Evolutionary conservation across 2,329 filamentous ascomycete species (phyloP), one percentile per base, ranked within the genome.

Genomic region (Sordariomycetes sp.): DNA sequence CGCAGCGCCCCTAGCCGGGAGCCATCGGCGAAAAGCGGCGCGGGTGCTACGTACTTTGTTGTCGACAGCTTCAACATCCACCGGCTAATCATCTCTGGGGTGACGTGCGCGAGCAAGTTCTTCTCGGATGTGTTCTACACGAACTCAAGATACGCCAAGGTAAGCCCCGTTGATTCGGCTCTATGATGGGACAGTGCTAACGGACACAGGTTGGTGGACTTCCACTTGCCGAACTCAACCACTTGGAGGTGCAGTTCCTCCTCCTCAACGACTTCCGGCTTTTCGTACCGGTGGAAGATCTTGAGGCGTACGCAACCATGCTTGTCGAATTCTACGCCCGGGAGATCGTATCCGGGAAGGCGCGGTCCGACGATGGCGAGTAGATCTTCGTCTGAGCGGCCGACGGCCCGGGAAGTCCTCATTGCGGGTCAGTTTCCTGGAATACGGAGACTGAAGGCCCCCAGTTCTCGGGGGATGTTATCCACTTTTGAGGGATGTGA

Each of bases 31-130:
- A 50, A n/a, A 20, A 24, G 4, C 2, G 2, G n/a, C 6, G 46
- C 46, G 1, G 51, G 51, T 62, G 7, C 64, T 71, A 82, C 80
- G 10, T 84, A 82, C 60, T 97, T 99, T 69, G 93, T 97, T 48
- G 94, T 97, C 12, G 94, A 99, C 74, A 97, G 94, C 74, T 99
- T 94, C 76, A 99, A 99, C 73, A 97, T 99, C 62, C 94, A 99
- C 70, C 86, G 94, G 58, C 78, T 99, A 58, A 92, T 97, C 58
- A 99, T 99, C 69, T 90, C 94, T 2, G 94, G 93, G 40, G 94
- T 99, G 52, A 99, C 94, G 3, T 97, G 94, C 72, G 92, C 94
- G 5, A 97, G 93, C 82, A 99, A 99, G 73, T 99, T 97, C 79
- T 99, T 99, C 74, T 97, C 93, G 5, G 83, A 99, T 74, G 93